These are phyloP conservation scores for Globisporangium mamillatum DNA, from an alignment of 352 stramenopile genomes.

Conservation along the genomic window DNA sequence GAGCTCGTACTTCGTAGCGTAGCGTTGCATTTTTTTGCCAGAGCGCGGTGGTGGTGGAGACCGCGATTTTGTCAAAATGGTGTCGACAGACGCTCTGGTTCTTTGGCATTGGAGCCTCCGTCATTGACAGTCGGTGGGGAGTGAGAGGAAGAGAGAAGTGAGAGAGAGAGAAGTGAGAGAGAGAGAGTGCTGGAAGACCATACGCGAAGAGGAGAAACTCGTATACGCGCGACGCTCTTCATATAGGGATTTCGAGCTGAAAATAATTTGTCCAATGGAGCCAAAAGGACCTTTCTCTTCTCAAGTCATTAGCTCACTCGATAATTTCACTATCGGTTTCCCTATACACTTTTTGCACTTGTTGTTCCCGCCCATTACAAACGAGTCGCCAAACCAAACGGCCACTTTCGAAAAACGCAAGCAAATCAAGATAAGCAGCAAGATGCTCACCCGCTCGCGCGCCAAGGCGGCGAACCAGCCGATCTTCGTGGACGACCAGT, in stretches of 20 bases:
- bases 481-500: conserved; percentile 81
- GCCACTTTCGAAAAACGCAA: neutral
- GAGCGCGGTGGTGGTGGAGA: too few relatives aligned
- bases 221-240: neutral
- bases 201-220: neutral
- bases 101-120: neutral
- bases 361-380: neutral
- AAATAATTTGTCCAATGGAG: neutral
- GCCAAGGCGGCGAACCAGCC: conserved; percentile 62
- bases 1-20: too few relatives aligned
- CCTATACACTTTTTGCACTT: neutral
- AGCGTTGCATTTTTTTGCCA: too few relatives aligned
- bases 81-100: neutral
- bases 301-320: neutral
- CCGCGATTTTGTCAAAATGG: too few relatives aligned
- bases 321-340: neutral
- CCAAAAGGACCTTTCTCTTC: neutral
- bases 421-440: neutral
- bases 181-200: too few relatives aligned
- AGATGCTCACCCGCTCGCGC: conserved; percentile 69
- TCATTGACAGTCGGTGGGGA: too few relatives aligned
- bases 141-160: neutral
- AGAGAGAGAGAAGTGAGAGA: neutral
- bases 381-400: neutral
- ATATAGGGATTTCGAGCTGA: neutral